Percentiles rank a stretch among this genome's conserved stretches.
These are phyloP conservation scores for Leishmania mexicana DNA, from an alignment of 208 protist genomes.

Conservation along the genomic window DNA sequence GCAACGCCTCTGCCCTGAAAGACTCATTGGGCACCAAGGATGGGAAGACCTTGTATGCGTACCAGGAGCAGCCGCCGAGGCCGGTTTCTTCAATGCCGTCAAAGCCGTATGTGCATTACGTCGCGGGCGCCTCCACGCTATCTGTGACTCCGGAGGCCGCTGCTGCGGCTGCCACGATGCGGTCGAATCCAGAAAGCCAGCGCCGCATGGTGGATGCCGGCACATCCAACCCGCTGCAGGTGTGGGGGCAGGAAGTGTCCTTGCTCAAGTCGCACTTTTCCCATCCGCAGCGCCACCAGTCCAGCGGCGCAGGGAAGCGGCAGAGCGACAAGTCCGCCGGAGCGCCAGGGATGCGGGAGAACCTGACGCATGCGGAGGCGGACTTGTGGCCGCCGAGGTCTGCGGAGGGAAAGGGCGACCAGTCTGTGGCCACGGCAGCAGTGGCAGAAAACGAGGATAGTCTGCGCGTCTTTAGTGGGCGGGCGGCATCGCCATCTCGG, in stretches of 20 bases:
- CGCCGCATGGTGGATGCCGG: slow-evolving; percentile 22
- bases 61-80: neutral
- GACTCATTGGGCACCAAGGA: neutral
- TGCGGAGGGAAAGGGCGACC: neutral
- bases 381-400: slow-evolving; percentile 10
- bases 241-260: slow-evolving; percentile 38
- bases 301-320: neutral
- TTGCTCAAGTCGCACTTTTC: slow-evolving; percentile 33
- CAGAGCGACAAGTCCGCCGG: neutral
- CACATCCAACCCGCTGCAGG: slow-evolving; percentile 34
- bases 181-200: slow-evolving; percentile 12
- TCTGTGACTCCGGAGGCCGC: slow-evolving; percentile 3
- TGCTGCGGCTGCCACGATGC: slow-evolving; percentile 2
- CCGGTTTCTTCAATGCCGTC: neutral
- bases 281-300: slow-evolving; percentile 1
- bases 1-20: neutral
- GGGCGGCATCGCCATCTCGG: neutral
- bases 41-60: neutral
- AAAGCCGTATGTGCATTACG: neutral
- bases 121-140: neutral
- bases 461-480: slow-evolving; percentile 1
- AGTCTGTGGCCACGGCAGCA: neutral
- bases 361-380: neutral
- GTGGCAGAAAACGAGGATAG: neutral
- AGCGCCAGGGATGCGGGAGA: slow-evolving; percentile 9